phyloP scores from a whole-genome alignment of 768 basidiomycete genomes.

The Auriscalpium microsporum region DNA sequence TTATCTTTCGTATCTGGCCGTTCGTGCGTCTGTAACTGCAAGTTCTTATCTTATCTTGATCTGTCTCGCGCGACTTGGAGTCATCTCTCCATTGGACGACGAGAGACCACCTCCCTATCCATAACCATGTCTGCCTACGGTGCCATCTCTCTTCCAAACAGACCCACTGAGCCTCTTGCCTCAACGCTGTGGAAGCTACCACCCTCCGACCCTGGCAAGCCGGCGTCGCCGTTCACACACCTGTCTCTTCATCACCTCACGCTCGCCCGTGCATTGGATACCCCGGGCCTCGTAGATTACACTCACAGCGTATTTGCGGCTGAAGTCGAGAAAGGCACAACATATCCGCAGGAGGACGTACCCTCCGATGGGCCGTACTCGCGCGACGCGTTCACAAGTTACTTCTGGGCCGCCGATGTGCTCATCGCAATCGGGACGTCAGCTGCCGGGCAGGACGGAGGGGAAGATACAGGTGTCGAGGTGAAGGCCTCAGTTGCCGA shows the following conservation, averaged over 20 bases:
- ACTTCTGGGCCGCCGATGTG: conserved; percentile 74
- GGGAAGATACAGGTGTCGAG: conserved; percentile 5
- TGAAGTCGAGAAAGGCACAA: conserved; percentile 66
- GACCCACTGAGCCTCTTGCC: conserved; percentile 27
- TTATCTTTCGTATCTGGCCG: neutral
- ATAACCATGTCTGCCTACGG: conserved; percentile 67
- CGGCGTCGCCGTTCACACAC: conserved; percentile 23
- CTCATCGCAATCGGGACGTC: conserved; percentile 49
- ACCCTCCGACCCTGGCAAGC: conserved; percentile 12
- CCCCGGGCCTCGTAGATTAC: conserved; percentile 50
- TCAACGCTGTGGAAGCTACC: conserved; percentile 40
- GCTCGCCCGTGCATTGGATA: conserved; percentile 18
- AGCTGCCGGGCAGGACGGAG: conserved; percentile 4
- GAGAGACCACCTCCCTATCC: neutral
- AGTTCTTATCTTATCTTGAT: neutral
- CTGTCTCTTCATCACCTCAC: conserved; percentile 25
- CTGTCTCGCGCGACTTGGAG: neutral
- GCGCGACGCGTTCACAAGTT: conserved; percentile 52
- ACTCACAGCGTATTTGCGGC: conserved; percentile 57
- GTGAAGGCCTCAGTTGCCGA: conserved; percentile 30
- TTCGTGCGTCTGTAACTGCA: neutral
- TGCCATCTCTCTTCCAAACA: conserved; percentile 32
- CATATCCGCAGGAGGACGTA: conserved; percentile 78
- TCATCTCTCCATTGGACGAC: neutral
- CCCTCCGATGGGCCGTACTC: conserved; percentile 31